Evolutionary conservation across 2,329 filamentous ascomycete genomes (phyloP).

Genomic region (Tolypocladium ovalisporum): DNA sequence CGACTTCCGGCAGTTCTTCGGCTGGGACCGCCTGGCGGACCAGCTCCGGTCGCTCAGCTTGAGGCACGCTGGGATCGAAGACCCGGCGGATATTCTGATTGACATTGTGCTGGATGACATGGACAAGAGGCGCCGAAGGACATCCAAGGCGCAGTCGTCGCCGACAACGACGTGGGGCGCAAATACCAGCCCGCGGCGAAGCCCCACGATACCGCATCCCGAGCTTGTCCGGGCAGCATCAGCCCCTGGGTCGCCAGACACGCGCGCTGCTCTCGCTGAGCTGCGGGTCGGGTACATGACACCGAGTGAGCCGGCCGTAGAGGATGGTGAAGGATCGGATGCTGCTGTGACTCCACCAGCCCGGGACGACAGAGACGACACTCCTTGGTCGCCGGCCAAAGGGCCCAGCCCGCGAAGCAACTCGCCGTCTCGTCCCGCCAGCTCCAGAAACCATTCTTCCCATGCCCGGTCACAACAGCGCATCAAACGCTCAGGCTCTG

Average conservation of each 20-base stretch:
- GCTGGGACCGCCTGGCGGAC: conserved; percentile 90
- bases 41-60: conserved; percentile 82
- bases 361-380: conserved; percentile 36
- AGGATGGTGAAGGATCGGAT: conserved; percentile 23
- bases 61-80: conserved; percentile 78
- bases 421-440: conserved; percentile 68
- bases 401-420: conserved; percentile 56
- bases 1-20: conserved; percentile 93
- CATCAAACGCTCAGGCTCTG: conserved; percentile 77
- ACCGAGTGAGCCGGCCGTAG: conserved; percentile 37
- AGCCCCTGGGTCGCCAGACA: conserved; percentile 52
- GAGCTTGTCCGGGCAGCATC: conserved; percentile 60
- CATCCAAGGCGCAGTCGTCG: conserved; percentile 74
- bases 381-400: conserved; percentile 29
- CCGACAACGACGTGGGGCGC: conserved; percentile 61
- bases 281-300: conserved; percentile 49
- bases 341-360: conserved; percentile 29
- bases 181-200: conserved; percentile 46
- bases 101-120: conserved; percentile 95
- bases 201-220: conserved; percentile 50
- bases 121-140: conserved; percentile 79
- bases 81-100: conserved; percentile 80
- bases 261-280: conserved; percentile 34
- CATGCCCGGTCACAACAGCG: conserved; percentile 61
- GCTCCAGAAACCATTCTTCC: conserved; percentile 60